Evolutionary conservation across 768 basidiomycete genomes (phyloP), one percentile per base, ranked within the genome.

Genomic region (Pulveroboletus ravenelii): DNA sequence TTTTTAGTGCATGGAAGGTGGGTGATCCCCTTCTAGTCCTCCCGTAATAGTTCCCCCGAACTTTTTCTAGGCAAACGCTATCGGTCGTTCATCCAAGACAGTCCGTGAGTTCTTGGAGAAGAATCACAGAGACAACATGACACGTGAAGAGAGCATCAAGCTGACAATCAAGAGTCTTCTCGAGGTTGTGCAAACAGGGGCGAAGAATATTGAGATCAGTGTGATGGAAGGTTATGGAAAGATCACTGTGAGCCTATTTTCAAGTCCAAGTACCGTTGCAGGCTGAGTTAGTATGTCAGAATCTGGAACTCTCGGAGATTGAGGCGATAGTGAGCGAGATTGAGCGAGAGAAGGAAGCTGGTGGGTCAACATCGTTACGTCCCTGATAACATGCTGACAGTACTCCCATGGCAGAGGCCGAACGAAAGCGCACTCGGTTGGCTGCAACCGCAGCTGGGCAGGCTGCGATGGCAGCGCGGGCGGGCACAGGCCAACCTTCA

Each of bases 111-210:
- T 98, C 71, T 70, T 99, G 50, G 96, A 99, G 73, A 98, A 97
- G 78, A 95, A 96, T 61, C 91, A 95, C 71, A 91, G 85, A 60
- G 93, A 96, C 55, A 91, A 89, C 56, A 76, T 96, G 74, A 75
- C 81, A 7, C 77, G 90, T 52, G 93, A 93, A 44, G 93, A 96
- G 53, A 85, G 87, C 45, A 89, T 99, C 69, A 96, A 96, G 69
- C 73, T 99, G 42, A 93, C 96, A 0, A 82, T 99, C 55, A 98
- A 97, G 75, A 89, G 87, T 65, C 74, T 99, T 61, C 76, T 99
- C 20, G 96, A 99, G 69, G 94, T 99, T 34, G 96, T 99, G 8
- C 96, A 98, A 72, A 97, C 96, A 2, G 96, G 96, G n/a, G 96
- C 96, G 5, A 98, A 98, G 77, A 99, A 99, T 70, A 98, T 99